A percentile compares a stretch with the other conserved stretches of the same genome.
These are phyloP conservation scores for Musa beccarii DNA, from an alignment of 176 grass and related monocot genomes.

Conservation along the genomic window DNA sequence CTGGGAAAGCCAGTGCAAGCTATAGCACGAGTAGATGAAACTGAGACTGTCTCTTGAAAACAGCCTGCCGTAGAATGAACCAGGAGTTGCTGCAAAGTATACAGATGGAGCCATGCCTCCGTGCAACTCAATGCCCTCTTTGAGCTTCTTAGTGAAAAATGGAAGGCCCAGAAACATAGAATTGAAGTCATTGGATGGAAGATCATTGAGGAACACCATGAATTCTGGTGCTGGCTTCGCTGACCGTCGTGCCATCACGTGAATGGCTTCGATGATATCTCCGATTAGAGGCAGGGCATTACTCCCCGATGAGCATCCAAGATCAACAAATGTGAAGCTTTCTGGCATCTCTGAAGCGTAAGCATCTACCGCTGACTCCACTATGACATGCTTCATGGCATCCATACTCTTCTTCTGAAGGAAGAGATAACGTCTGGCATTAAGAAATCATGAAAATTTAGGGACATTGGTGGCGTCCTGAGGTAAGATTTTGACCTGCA, in stretches of 20 bases:
- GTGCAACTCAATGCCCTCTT: slow-evolving; percentile 27
- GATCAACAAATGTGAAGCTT: slow-evolving; percentile 68
- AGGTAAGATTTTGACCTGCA: slow-evolving; percentile 40
- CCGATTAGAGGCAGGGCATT: slow-evolving; percentile 71
- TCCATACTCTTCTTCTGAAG: slow-evolving; percentile 72
- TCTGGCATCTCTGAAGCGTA: slow-evolving; percentile 58
- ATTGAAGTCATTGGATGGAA: slow-evolving; percentile 97
- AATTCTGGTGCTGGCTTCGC: slow-evolving; percentile 69
- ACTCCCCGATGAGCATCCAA: slow-evolving; percentile 82
- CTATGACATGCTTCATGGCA: slow-evolving; percentile 59
- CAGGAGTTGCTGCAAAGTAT: slow-evolving; percentile 69
- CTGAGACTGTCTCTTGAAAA: slow-evolving; percentile 64
- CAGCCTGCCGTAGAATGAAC: slow-evolving; percentile 80
- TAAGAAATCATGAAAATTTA: not conserved
- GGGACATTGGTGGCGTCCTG: not conserved
- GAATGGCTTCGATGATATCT: slow-evolving; percentile 60
- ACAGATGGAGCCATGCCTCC: slow-evolving; percentile 58
- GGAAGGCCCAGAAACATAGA: slow-evolving; percentile 67
- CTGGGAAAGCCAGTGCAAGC: slow-evolving; percentile 95
- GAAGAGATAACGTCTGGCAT: not conserved
- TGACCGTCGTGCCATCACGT: slow-evolving; percentile 29
- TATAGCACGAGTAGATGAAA: slow-evolving; percentile 84
- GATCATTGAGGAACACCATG: slow-evolving; percentile 91
- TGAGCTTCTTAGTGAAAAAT: slow-evolving; percentile 49
- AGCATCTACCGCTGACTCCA: slow-evolving; percentile 44